A percentile compares a stretch with the other conserved stretches of the same genome.
phyloP scores from a whole-genome alignment of 2,329 filamentous ascomycete genomes.

The Torrubiella hemipterigena region DNA sequence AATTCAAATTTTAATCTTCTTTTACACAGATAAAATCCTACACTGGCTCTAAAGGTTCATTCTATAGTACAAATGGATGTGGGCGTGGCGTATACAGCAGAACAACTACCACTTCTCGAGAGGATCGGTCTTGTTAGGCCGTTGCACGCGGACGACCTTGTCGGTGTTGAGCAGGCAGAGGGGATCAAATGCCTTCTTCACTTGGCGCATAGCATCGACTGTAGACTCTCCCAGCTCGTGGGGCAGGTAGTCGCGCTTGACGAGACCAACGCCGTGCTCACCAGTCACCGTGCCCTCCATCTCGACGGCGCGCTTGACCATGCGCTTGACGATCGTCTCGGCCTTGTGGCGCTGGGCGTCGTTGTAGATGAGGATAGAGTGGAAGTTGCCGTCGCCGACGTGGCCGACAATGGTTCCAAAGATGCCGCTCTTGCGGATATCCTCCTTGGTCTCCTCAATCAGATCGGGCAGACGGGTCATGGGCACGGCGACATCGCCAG shows the following conservation, averaged over 20 bases:
- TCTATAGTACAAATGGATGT: too few relatives aligned
- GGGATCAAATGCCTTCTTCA: slow-evolving; percentile 71
- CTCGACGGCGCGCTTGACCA: slow-evolving; percentile 78
- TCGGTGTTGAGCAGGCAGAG: slow-evolving; percentile 58
- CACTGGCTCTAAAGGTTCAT: neutral
- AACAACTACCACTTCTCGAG: slow-evolving; percentile 34
- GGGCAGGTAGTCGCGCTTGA: slow-evolving; percentile 73
- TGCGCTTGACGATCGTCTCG: slow-evolving; percentile 63
- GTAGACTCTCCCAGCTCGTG: slow-evolving; percentile 65
- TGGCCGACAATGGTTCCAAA: slow-evolving; percentile 52
- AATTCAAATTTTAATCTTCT: too few relatives aligned
- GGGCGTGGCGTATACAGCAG: too few relatives aligned
- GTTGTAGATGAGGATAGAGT: slow-evolving; percentile 50
- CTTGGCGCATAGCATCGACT: slow-evolving; percentile 74
- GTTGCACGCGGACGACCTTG: slow-evolving; percentile 53
- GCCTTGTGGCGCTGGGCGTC: slow-evolving; percentile 55
- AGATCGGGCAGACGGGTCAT: slow-evolving; percentile 62
- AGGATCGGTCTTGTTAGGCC: slow-evolving; percentile 26
- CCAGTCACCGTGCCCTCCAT: slow-evolving; percentile 76
- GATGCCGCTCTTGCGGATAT: slow-evolving; percentile 28
- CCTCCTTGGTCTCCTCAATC: slow-evolving; percentile 57
- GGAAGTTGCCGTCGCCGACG: slow-evolving; percentile 71
- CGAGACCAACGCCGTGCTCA: slow-evolving; percentile 72
- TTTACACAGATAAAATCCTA: slow-evolving; percentile 1
- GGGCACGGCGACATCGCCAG: slow-evolving; percentile 76